Evolutionary conservation across 2,329 filamentous ascomycete genomes (phyloP), one percentile per base, ranked within the genome.

Genomic region (Nothomitra cinnamomea): DNA sequence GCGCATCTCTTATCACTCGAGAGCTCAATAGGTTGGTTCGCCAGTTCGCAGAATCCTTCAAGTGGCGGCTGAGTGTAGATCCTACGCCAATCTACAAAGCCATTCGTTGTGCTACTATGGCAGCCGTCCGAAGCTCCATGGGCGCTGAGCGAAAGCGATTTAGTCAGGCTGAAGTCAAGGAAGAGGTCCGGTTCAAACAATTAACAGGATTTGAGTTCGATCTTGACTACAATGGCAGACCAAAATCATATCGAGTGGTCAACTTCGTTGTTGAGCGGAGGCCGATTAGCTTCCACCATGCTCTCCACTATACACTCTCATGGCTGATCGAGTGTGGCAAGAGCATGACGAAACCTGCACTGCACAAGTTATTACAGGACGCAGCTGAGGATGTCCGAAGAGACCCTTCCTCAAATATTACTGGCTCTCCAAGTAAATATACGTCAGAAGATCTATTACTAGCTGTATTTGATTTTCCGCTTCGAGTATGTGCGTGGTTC

Each of bases 231-330:
- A 62, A 61, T 53, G 69, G 69, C 0, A 67, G 73, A 5, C 65
- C 69, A 15, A 66, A 70, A 3, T 72, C 72, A 40, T 83, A 85
- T 63, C 69, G 80, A 25, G 78, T 96, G 2, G 84, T 96, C 55
- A 84, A 85, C 57, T 95, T 94, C 63, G 78, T 85, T 2, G 87
- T 98, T 8, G 87, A 94, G 60, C 83, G 83, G 59, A 85, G 94
- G 60, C 80, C 85, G 1, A 92, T 98, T 69, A 96, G 92, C 69
- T 96, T 98, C 67, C 92, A 98, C 64, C 92, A 98, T 65, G 88
- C 88, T 1, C 75, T 98, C 25, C 92, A 98, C 68, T 98, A 96
- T 65, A 94, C 87, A 0, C 71, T 96, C 1, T 98, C 92, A 0
- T 98, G 92, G 92, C 73, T 98, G 38, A 78, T 98, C 55, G 92